Evolutionary conservation across 129 eudicot genomes (phyloP).

Genomic region (Centella asiatica): DNA sequence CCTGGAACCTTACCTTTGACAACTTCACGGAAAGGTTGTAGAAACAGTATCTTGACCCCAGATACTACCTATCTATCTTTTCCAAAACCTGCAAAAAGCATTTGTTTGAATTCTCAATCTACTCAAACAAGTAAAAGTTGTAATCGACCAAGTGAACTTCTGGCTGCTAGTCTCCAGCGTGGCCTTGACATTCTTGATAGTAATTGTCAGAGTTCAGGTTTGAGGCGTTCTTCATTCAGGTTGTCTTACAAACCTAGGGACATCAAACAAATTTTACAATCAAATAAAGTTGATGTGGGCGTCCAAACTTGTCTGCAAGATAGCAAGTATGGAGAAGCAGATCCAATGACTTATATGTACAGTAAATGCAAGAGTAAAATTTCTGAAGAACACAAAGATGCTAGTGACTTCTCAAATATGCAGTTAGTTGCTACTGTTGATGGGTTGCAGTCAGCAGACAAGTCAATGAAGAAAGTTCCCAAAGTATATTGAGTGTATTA

Average conservation of each 20-base stretch:
- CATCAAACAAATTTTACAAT: conserved; percentile 32
- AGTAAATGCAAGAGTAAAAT: conserved; percentile 49
- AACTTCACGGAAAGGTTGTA: conserved; percentile 50
- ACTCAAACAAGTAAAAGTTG: conserved; percentile 17
- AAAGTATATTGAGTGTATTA: conserved; percentile 41
- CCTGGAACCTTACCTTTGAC: conserved; percentile 53
- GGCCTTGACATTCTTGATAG: conserved; percentile 67
- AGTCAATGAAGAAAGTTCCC: conserved; percentile 60
- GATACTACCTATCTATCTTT: conserved; percentile 24
- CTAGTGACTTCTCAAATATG: conserved; percentile 34
- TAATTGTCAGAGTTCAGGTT: conserved; percentile 46
- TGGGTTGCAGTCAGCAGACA: conserved; percentile 38
- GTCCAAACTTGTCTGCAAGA: conserved; percentile 56
- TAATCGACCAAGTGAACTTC: conserved; percentile 41
- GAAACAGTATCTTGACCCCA: conserved; percentile 12
- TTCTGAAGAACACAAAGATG: conserved; percentile 29
- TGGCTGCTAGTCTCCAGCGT: conserved; percentile 78
- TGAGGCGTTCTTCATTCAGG: conserved; percentile 67
- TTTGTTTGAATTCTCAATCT: conserved; percentile 21
- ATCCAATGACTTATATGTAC: conserved; percentile 31
- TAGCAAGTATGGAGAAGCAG: conserved; percentile 29
- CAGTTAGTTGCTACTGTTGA: conserved; percentile 63
- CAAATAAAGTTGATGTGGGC: conserved; percentile 69
- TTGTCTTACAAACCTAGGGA: conserved; percentile 61
- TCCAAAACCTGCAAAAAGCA: conserved; percentile 38